Evolutionary conservation across 306 rosid genomes (phyloP).

Genomic region (Echinosophora koreensis): DNA sequence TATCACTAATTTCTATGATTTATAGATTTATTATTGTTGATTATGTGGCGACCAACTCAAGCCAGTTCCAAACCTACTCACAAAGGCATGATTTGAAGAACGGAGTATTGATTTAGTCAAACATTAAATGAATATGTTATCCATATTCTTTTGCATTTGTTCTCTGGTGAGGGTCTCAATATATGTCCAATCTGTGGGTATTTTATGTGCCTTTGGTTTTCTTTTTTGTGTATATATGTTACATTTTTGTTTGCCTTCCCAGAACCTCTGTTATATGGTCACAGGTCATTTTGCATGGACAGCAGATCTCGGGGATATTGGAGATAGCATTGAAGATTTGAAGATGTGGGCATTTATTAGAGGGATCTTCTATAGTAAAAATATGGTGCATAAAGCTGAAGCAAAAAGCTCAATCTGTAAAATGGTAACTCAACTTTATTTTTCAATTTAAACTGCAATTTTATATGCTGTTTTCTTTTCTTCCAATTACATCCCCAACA

Average conservation of each 20-base stretch:
- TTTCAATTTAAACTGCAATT: conserved; percentile 8
- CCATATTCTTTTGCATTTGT: conserved; percentile 23
- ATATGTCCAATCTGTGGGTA: neutral
- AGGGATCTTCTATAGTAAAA: neutral
- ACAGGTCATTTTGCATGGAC: conserved; percentile 32
- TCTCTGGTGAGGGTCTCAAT: conserved; percentile 25
- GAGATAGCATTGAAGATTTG: conserved; percentile 34
- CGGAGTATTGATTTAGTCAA: conserved; percentile 19
- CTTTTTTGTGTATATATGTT: neutral
- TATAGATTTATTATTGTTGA: conserved; percentile 2
- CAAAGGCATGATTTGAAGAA: conserved; percentile 29
- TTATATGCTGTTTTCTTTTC: conserved; percentile 31
- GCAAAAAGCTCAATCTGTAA: conserved; percentile 17
- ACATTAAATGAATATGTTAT: conserved; percentile 25
- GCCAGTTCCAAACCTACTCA: neutral
- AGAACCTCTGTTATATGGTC: conserved; percentile 17
- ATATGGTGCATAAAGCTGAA: conserved; percentile 7
- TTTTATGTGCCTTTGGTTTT: neutral
- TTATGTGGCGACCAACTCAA: conserved; percentile 10
- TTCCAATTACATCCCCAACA: neutral
- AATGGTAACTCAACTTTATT: conserved; percentile 24
- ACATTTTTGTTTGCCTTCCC: conserved; percentile 8
- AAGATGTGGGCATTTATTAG: neutral
- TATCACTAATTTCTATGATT: neutral
- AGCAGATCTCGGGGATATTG: neutral